Conservation (phyloP, 345 rosid species). For the Ceriops zippeliana region DNA sequence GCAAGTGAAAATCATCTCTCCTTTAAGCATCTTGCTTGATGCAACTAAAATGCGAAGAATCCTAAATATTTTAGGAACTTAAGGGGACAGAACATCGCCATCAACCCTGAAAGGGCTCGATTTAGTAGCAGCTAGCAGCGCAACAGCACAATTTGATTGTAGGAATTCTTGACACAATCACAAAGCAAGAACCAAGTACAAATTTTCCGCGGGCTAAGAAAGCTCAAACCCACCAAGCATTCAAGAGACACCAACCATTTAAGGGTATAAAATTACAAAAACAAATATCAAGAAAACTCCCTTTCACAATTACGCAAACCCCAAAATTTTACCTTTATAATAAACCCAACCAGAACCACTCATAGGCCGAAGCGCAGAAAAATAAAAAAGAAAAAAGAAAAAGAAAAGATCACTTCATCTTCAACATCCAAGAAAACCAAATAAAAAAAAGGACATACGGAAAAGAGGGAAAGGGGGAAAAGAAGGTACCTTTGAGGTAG, state of each 20-base stretch:
- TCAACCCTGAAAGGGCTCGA: too few relatives aligned
- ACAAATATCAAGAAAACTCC: neutral
- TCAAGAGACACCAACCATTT: neutral
- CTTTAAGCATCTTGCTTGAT: neutral
- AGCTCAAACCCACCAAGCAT: neutral
- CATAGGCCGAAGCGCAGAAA: too few relatives aligned
- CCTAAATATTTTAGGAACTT: too few relatives aligned
- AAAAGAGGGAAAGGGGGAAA: neutral
- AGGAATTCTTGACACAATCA: too few relatives aligned
- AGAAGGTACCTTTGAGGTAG: slow-evolving; percentile 5
- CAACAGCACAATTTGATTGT: too few relatives aligned
- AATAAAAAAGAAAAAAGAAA: neutral
- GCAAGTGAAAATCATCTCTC: neutral
- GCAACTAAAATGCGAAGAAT: too few relatives aligned
- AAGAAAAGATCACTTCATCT: neutral
- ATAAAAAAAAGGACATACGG: neutral
- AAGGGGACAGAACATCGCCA: too few relatives aligned
- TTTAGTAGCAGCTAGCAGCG: too few relatives aligned
- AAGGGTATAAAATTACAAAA: neutral
- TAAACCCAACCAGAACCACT: neutral
- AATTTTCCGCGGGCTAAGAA: neutral
- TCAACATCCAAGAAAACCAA: neutral
- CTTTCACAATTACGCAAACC: neutral
- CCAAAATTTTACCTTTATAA: neutral
- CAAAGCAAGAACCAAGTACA: too few relatives aligned